Percentiles rank a stretch among this genome's conserved stretches.
Evolutionary conservation across 805 yeast species (phyloP).

Genomic region (Candida insectorum): DNA sequence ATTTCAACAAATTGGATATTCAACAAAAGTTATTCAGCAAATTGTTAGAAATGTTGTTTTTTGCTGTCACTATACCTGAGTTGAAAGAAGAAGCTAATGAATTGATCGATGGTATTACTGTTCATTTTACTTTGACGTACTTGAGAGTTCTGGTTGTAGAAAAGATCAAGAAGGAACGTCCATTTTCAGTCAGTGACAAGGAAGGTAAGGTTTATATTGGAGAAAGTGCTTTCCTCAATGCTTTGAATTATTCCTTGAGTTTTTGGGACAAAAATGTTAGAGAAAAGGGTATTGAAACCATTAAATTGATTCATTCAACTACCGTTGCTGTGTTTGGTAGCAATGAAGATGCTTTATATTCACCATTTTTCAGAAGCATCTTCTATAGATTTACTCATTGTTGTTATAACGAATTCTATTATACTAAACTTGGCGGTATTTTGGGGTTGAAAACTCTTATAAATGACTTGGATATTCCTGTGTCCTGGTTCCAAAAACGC

Average conservation of each 20-base stretch:
- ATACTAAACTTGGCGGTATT: constrained; percentile 84
- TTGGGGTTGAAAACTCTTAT: constrained; percentile 75
- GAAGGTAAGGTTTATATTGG: constrained; percentile 73
- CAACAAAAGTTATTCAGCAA: constrained; percentile 66
- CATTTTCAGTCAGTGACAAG: constrained; percentile 71
- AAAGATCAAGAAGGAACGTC: constrained; percentile 61
- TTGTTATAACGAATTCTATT: constrained; percentile 86
- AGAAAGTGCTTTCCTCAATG: constrained; percentile 68
- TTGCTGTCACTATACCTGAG: constrained; percentile 72
- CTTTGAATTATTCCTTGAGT: constrained; percentile 76
- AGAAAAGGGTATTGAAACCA: constrained; percentile 64
- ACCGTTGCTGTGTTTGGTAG: constrained; percentile 67
- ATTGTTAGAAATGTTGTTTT: constrained; percentile 68
- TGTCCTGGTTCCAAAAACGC: constrained; percentile 68
- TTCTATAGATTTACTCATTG: constrained; percentile 83
- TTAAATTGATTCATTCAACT: constrained; percentile 57
- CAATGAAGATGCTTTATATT: constrained; percentile 60
- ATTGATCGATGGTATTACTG: constrained; percentile 64
- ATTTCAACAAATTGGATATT: constrained; percentile 47
- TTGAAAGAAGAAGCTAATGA: constrained; percentile 61
- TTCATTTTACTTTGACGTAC: constrained; percentile 76
- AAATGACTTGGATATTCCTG: constrained; percentile 63
- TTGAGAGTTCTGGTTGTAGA: constrained; percentile 71
- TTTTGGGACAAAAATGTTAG: constrained; percentile 70
- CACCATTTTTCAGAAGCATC: constrained; percentile 73